A percentile compares a stretch with the other conserved stretches of the same genome.
Conservation (phyloP, 208 protist genomes). For the Acanthamoeba royreba region DNA sequence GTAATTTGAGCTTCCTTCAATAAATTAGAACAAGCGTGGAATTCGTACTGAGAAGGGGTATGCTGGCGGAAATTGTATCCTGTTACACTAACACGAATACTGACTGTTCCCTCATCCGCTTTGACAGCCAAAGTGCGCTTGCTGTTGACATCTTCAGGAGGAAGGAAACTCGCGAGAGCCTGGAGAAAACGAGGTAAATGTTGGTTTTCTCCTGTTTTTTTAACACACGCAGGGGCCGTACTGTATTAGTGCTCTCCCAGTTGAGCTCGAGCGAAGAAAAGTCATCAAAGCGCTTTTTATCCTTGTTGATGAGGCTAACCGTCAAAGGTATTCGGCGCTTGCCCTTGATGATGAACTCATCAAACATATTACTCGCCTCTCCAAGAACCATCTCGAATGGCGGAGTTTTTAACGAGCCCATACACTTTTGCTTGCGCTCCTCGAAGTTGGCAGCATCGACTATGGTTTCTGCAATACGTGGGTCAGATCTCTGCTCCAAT, state of each 20-base stretch:
- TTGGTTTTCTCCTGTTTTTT: neutral
- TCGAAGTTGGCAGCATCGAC: neutral
- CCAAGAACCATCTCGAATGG: constrained; percentile 25
- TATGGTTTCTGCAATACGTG: too few relatives aligned
- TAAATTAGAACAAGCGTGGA: neutral
- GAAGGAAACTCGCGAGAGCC: neutral
- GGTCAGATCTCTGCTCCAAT: too few relatives aligned
- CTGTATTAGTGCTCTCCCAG: neutral
- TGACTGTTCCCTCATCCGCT: neutral
- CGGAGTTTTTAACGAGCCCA: constrained; percentile 1
- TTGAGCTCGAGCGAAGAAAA: neutral
- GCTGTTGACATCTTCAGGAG: neutral
- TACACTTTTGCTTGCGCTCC: constrained; percentile 27
- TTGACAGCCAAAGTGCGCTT: neutral
- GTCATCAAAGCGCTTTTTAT: constrained; percentile 14
- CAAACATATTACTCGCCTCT: neutral
- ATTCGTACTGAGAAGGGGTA: neutral
- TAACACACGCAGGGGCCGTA: neutral
- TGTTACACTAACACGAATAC: neutral
- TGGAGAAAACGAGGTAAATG: neutral
- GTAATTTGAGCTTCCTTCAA: too few relatives aligned
- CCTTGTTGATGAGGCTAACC: neutral
- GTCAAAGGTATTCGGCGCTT: neutral
- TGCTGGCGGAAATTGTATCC: too few relatives aligned
- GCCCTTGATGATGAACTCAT: neutral